phyloP scores from a whole-genome alignment of 768 basidiomycete species.

The Omphalotus guepiniiformis region DNA sequence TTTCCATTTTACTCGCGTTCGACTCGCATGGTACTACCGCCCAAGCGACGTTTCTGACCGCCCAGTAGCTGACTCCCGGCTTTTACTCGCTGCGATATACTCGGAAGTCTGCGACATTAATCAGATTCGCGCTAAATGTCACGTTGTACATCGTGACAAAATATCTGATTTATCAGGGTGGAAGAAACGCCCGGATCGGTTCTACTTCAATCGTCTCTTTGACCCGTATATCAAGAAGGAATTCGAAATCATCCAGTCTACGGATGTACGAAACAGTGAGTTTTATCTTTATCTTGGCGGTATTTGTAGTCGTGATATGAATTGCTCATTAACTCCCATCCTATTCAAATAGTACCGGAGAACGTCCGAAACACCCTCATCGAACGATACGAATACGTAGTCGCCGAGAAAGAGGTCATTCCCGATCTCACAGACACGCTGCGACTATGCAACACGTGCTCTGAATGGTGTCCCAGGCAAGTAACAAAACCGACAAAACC shows the following conservation, averaged over 20 bases:
- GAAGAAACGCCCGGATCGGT: conserved; percentile 92
- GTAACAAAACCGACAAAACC: conserved; percentile 18
- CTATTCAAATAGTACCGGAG: conserved; percentile 60
- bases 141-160: conserved; percentile 93
- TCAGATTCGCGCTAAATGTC: conserved; percentile 89
- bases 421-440: conserved; percentile 84
- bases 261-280: conserved; percentile 87
- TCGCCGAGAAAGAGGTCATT: conserved; percentile 91
- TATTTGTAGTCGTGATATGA: neutral
- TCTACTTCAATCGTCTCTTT: conserved; percentile 94
- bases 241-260: conserved; percentile 89
- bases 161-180: conserved; percentile 89
- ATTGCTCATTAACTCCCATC: conserved; percentile 12
- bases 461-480: conserved; percentile 86
- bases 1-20: conserved; percentile 75
- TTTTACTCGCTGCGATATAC: conserved; percentile 93
- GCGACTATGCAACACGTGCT: conserved; percentile 83
- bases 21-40: conserved; percentile 95
- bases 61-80: conserved; percentile 82
- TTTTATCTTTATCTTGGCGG: conserved; percentile 18
- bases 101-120: conserved; percentile 94
- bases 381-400: conserved; percentile 89
- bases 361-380: conserved; percentile 74
- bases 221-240: conserved; percentile 98
- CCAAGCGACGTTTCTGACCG: conserved; percentile 94